Conservation (phyloP, 1,139 yeast genomes). For the Kodamaea ohmeri region DNA sequence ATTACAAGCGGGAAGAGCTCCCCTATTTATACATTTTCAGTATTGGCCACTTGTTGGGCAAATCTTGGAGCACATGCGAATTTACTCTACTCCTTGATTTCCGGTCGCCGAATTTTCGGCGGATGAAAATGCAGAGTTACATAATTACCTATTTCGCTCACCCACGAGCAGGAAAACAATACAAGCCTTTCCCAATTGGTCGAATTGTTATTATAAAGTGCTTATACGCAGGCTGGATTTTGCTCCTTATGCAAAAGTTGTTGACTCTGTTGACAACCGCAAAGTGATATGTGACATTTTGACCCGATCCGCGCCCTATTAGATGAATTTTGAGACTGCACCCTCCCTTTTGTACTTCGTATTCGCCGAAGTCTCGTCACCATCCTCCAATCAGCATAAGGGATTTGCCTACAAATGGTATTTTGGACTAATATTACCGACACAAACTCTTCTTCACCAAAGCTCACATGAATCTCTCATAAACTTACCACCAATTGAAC, state of each 20-base stretch:
- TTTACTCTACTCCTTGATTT: neutral
- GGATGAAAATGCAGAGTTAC: conserved; percentile 14
- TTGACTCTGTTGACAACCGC: neutral
- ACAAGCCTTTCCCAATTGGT: neutral
- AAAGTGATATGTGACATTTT: neutral
- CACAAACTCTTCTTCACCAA: no score
- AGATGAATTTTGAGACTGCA: neutral
- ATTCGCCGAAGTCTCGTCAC: neutral
- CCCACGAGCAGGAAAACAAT: neutral
- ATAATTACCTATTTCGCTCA: neutral
- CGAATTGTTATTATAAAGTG: neutral
- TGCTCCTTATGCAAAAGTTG: neutral
- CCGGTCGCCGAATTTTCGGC: conserved; percentile 32
- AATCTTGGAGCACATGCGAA: conserved; percentile 2
- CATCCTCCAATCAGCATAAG: neutral
- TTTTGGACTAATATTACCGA: no score
- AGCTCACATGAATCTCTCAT: no score
- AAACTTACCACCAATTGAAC: no score
- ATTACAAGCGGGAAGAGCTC: conserved; percentile 9
- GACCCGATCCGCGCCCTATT: neutral
- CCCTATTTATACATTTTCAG: conserved; percentile 22
- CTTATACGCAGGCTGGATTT: neutral
- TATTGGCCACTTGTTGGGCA: neutral
- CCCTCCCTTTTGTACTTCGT: neutral
- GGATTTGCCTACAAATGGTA: neutral